phyloP scores from a whole-genome alignment of 1,284 basidiomycete species.

The Ceratobasidium theobromae region DNA sequence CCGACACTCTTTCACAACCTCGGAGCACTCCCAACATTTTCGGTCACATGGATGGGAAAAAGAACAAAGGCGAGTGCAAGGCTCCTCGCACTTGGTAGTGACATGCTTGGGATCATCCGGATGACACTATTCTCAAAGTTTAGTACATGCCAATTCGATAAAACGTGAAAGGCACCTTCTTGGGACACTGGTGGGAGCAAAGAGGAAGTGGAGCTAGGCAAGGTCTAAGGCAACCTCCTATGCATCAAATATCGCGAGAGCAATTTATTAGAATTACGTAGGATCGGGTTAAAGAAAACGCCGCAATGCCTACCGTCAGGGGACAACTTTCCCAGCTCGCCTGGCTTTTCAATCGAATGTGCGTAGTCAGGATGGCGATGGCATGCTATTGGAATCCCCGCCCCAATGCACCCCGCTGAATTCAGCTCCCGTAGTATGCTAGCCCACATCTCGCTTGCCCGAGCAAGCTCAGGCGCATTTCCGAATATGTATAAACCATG shows the following conservation, averaged over 20 bases:
- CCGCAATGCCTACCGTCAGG: slow-evolving; percentile 57
- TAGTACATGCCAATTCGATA: slow-evolving; percentile 40
- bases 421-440: slow-evolving; percentile 58
- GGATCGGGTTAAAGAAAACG: too few species aligned
- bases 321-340: slow-evolving; percentile 53
- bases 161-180: slow-evolving; percentile 43
- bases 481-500: slow-evolving; percentile 73
- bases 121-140: slow-evolving; percentile 51
- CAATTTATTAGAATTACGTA: neutral
- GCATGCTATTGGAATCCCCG: slow-evolving; percentile 59
- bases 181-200: slow-evolving; percentile 72
- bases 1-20: slow-evolving; percentile 36
- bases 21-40: slow-evolving; percentile 57
- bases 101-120: slow-evolving; percentile 60
- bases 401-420: slow-evolving; percentile 50
- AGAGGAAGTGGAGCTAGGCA: slow-evolving; percentile 57
- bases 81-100: slow-evolving; percentile 52
- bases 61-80: slow-evolving; percentile 55
- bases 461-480: slow-evolving; percentile 56
- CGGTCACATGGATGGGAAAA: slow-evolving; percentile 62
- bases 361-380: slow-evolving; percentile 54
- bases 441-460: slow-evolving; percentile 60
- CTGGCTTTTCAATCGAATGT: slow-evolving; percentile 53
- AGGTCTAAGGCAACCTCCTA: slow-evolving; percentile 62
- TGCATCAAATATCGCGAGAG: neutral